phyloP scores from a whole-genome alignment of 768 basidiomycete genomes.

The Termitomyces bulborhizus region DNA sequence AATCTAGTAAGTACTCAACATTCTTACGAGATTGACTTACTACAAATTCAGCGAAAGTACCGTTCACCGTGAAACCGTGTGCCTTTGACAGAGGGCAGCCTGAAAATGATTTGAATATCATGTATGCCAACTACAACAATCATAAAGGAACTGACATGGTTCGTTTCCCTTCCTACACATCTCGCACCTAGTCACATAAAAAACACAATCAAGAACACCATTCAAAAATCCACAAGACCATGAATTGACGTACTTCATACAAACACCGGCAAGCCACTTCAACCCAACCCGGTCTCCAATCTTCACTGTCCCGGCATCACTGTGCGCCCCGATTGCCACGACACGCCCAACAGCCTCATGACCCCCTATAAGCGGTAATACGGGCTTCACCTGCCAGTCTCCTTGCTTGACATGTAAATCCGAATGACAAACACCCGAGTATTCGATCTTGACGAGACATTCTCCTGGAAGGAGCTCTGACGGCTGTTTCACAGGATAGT shows the following conservation, averaged over 20 bases:
- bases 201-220: neutral
- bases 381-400: constrained; percentile 48
- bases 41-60: constrained; percentile 64
- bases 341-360: constrained; percentile 78
- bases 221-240: neutral
- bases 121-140: neutral
- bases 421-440: constrained; percentile 63
- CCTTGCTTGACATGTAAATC: constrained; percentile 63
- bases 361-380: constrained; percentile 60
- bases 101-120: neutral
- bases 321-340: constrained; percentile 69
- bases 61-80: constrained; percentile 63
- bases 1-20: neutral
- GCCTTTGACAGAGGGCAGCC: constrained; percentile 40
- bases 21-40: constrained; percentile 23
- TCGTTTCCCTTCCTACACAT: constrained; percentile 67
- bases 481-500: constrained; percentile 53
- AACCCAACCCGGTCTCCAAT: constrained; percentile 75
- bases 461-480: constrained; percentile 53
- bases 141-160: constrained; percentile 17
- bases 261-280: constrained; percentile 54
- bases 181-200: constrained; percentile 41
- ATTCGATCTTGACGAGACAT: constrained; percentile 66
- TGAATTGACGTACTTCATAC: constrained; percentile 24
- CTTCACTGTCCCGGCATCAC: constrained; percentile 40